Evolutionary conservation across 73 alveolate species (phyloP).

Genomic region (Symbiodinium pilosum): DNA sequence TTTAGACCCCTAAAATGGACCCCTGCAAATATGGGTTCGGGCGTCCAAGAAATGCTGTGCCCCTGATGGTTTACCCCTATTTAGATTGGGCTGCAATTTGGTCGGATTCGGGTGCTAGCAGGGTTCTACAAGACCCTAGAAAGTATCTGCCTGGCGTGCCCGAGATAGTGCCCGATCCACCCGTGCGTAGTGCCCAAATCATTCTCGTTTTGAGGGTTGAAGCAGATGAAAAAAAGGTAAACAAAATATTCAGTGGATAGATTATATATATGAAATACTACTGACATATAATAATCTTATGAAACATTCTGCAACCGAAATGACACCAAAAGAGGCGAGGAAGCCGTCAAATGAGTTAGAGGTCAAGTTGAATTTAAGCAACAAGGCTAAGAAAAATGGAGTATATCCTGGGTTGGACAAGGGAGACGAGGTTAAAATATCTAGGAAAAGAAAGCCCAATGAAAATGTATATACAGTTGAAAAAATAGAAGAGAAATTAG

Average conservation of each 20-base stretch:
- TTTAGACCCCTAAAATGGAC: not conserved
- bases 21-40: not conserved
- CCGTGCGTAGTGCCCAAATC: too few relatives aligned
- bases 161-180: not conserved
- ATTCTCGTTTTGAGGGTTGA: too few relatives aligned
- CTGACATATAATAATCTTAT: too few relatives aligned
- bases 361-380: too few relatives aligned
- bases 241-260: too few relatives aligned
- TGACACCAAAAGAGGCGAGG: too few relatives aligned
- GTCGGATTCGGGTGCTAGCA: not conserved
- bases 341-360: too few relatives aligned
- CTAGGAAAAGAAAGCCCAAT: not conserved
- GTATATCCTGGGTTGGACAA: not conserved
- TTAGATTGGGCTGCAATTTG: not conserved
- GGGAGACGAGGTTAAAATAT: not conserved
- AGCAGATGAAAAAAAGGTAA: too few relatives aligned
- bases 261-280: too few relatives aligned
- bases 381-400: too few relatives aligned
- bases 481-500: not conserved
- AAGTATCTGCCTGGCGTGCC: not conserved
- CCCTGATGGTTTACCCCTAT: not conserved
- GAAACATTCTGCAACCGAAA: too few relatives aligned
- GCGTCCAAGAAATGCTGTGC: not conserved
- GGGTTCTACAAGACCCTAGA: not conserved
- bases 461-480: not conserved